Base-by-base conservation (phyloP, 345 rosid species). In the Brassica rapa region DNA sequence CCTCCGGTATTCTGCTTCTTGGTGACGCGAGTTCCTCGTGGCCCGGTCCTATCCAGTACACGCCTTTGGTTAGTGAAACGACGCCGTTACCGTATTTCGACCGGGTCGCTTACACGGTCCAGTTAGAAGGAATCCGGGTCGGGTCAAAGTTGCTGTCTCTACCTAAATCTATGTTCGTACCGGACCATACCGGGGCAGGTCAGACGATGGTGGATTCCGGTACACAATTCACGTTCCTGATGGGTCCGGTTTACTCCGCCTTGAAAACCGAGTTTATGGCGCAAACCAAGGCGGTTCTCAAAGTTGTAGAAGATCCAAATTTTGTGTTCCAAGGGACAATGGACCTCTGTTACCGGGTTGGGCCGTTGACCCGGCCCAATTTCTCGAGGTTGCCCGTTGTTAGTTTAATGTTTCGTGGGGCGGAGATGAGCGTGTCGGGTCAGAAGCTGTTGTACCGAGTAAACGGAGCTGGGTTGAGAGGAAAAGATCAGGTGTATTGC, bases 131-230 rank as follows among this genome's bases (percentile, higher is more conserved):
- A 1, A 89, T 91, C 0, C 87, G 80, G 77, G 94, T 91, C 1
- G 88, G 86, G 1, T 49, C 65, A 5, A 87, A 73, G 55, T 0
- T 87, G 21, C 65, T 91, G 32, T 8, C 83, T 4, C 56, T 91
- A 10, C 92, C 94, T 0, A 87, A 77, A 83, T 86, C 93, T 0
- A 81, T 53, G 12, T 85, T 85, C 21, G 80, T 74, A 75, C 94
- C 91, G 53, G 97, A 91, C 65, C 94, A 91, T 64, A 91, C 97
- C 27, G 97, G 94, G 16, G 97, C 97, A 0, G 97, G 97, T 60
- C 97, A 91, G 77, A 91, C 97, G 0, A 91, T 86, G 89, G 86
- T 91, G 0, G 97, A 91, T 77, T 89, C 97, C 55, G 97, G 94
- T 15, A 91, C 97, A 24, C 97, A 91, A 1, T 91, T 89, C 70